A percentile compares a stretch with the other conserved stretches of the same genome.
phyloP scores from a whole-genome alignment of 441 rosid genomes.

The Daphne laureola region DNA sequence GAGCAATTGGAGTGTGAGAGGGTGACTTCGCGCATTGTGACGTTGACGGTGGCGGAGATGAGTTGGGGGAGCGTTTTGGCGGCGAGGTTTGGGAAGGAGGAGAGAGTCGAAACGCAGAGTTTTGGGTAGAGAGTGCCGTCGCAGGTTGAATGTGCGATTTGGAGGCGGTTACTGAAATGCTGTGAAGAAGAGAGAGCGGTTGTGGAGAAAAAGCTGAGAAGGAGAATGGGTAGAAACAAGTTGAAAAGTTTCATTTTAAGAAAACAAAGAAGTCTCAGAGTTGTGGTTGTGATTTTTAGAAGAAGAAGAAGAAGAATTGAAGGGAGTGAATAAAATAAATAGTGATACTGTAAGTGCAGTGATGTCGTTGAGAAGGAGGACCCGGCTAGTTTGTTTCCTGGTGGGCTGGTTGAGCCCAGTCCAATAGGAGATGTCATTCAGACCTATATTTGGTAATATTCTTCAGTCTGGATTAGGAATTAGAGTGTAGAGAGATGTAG shows the following conservation, averaged over 20 bases:
- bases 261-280: no score
- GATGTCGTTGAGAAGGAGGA: no score
- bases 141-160: conserved; percentile 38
- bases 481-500: no score
- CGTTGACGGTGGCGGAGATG: conserved; percentile 42
- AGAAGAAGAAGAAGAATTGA: no score
- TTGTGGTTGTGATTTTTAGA: no score
- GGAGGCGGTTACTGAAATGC: conserved; percentile 29
- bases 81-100: conserved; percentile 35
- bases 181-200: neutral
- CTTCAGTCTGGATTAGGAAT: no score
- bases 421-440: no score
- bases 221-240: conserved; percentile 11
- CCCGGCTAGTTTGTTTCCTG: no score
- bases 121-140: conserved; percentile 48
- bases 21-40: conserved; percentile 37
- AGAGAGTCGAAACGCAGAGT: conserved; percentile 54
- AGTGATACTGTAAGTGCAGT: no score
- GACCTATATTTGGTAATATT: no score
- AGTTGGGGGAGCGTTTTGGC: conserved; percentile 38
- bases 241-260: conserved; percentile 9
- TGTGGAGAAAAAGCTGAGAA: conserved; percentile 9
- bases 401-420: no score
- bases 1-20: conserved; percentile 41
- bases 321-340: no score